Evolutionary conservation across 305 asterid species (phyloP), one percentile per base, ranked within the genome.

Genomic region (Fraxinus xanthoxyloides): DNA sequence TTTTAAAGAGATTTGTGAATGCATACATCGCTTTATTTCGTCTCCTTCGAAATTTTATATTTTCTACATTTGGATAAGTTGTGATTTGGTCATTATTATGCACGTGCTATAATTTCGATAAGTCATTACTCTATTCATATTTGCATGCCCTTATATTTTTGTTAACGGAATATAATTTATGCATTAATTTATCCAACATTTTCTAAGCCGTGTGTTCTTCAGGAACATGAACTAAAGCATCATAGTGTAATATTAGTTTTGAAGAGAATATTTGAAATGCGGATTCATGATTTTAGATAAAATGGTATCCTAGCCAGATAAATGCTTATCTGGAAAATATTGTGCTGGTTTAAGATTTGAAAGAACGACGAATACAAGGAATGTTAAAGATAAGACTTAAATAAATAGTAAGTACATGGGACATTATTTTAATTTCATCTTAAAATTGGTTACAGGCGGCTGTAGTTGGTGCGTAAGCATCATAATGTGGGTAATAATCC

Each of bases 401-500:
- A 8, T 1, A 63, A 63, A 63, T 24, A 9, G 28, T 63, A 23
- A 23, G 24, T 28, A 10, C 32, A 28, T 26, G 2, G 0, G 31
- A 24, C 15, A 61, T 21, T 61, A 61, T 2, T 59, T 61, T 61
- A 21, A 8, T 61, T 24, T 23, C 32, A 24, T 61, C 72, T 61
- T 61, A 2, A 13, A 40, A 4, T 13, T 23, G 35, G 23, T 26
- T 12, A 76, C 17, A 28, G 79, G 79, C 79, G 36, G 32, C 70
- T 26, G 67, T 28, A 77, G 70, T 51, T 77, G 72, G 51, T 30
- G 40, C 31, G 13, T 19, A 56, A 78, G 74, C 75, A 34, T 78
- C 81, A 59, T 59, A 59, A 78, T 61, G 81, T 12, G 73, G 73
- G 35, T 65, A 13, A 67, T 67, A 28, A 28, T 69, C 38, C 21